Base-by-base conservation (phyloP, 768 basidiomycete genomes). In the Amanita phalloides region DNA sequence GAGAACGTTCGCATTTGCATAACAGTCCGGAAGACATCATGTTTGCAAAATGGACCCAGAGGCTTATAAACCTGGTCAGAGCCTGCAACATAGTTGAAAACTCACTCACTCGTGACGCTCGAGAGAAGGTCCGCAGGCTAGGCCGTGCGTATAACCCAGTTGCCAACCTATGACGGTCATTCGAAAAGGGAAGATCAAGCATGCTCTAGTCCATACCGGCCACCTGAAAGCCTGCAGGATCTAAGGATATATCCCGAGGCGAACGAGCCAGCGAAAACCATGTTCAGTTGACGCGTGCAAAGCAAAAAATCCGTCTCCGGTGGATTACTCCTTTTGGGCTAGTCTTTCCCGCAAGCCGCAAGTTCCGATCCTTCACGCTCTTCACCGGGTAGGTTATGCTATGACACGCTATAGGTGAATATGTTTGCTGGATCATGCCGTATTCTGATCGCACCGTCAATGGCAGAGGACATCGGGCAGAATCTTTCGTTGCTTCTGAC, bases 401-500 rank as follows among this genome's bases (percentile, higher is more conserved):
- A 51, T 43, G 49, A n/a, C 39, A 23, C 51, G 43, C 20, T 52
- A 52, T 33, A 45, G 51, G 51, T 52, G 35, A 52, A 33, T 32
- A 51, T 5, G 33, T 26, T n/a, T 30, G n/a, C 21, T 14, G 13
- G 6, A 2, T 5, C 2, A 26, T 38, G 13, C 4, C n/a, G 4
- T 37, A 9, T 30, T 8, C 37, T 17, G 20, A 37, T 10, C 3
- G 13, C 35, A 6, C 28, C 11, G 6, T 20, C 38, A 14, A 36
- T 25, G 7, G 11, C 20, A 51, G 51, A 25, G 73, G 75, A 0
- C 76, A 77, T 50, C 67, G 72, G 30, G 65, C 69, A 10, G 53
- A 72, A 44, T 83, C 81, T 1, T 83, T 80, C 56, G 59, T 69
- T 6, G 67, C 80, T 0, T 58, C 68, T 14, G 81, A 84, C 56